A percentile compares a stretch with the other conserved stretches of the same genome.
phyloP scores from a whole-genome alignment of 306 rosid genomes.

The Crotalaria pallida region DNA sequence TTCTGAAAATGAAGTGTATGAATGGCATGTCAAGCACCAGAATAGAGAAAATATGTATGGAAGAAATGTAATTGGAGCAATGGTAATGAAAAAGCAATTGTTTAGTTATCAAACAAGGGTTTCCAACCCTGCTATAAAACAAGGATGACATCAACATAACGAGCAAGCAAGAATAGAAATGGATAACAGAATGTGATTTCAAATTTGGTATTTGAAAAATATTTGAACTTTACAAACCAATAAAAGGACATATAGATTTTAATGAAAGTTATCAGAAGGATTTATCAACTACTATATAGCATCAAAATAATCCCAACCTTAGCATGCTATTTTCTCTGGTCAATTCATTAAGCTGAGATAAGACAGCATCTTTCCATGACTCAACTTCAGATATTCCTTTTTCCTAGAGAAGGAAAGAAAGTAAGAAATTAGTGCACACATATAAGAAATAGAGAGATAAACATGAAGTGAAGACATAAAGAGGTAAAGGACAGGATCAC shows the following conservation, averaged over 20 bases:
- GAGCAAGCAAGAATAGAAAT: neutral
- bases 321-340: constrained; percentile 50
- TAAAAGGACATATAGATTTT: neutral
- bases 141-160: neutral
- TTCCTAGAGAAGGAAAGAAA: constrained; percentile 42
- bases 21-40: neutral
- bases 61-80: neutral
- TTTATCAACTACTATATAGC: neutral
- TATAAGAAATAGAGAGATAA: neutral
- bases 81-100: neutral
- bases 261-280: neutral
- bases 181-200: neutral
- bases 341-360: constrained; percentile 54
- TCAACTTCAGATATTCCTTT: constrained; percentile 46
- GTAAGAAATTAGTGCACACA: neutral
- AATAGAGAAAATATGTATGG: neutral
- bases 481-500: neutral
- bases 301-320: constrained; percentile 41
- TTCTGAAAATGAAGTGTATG: constrained; percentile 34
- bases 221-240: neutral
- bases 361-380: constrained; percentile 61
- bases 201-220: neutral
- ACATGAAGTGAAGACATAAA: neutral
- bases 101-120: neutral
- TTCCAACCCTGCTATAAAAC: neutral